Conservation (phyloP, 192 early-diverging fungal genomes). For the Coemansia pectinata region DNA sequence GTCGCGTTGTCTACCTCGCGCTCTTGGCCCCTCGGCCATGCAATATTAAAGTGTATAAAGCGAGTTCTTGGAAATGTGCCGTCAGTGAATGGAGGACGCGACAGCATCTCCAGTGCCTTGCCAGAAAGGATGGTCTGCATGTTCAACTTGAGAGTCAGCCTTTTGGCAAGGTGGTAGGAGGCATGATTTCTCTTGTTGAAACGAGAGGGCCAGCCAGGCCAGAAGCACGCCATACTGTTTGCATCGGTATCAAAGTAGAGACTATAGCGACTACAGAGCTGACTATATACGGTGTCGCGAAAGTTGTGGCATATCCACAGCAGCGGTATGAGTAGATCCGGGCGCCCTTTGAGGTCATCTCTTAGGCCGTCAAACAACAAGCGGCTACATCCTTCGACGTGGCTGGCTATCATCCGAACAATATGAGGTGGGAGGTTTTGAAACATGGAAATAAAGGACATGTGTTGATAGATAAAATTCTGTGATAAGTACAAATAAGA, state of each 20-base stretch:
- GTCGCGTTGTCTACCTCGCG: not conserved
- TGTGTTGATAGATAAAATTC: not conserved
- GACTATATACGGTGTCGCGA: not conserved
- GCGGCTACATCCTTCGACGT: not conserved
- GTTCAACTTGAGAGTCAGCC: not conserved
- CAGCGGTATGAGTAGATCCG: not conserved
- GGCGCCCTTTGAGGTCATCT: not conserved
- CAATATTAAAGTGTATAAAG: not conserved
- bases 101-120: not conserved
- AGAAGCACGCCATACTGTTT: not conserved
- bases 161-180: not conserved
- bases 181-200: not conserved
- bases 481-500: no score
- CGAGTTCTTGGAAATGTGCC: not conserved
- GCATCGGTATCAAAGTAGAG: not conserved
- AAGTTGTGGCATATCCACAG: not conserved
- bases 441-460: not conserved
- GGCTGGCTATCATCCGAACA: not conserved
- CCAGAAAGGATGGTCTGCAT: not conserved
- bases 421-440: not conserved
- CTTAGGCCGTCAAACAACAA: not conserved
- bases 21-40: not conserved
- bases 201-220: not conserved
- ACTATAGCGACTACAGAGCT: not conserved
- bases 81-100: not conserved